phyloP scores from a whole-genome alignment of 2,329 filamentous ascomycete species.

The Aspergillus flavus region DNA sequence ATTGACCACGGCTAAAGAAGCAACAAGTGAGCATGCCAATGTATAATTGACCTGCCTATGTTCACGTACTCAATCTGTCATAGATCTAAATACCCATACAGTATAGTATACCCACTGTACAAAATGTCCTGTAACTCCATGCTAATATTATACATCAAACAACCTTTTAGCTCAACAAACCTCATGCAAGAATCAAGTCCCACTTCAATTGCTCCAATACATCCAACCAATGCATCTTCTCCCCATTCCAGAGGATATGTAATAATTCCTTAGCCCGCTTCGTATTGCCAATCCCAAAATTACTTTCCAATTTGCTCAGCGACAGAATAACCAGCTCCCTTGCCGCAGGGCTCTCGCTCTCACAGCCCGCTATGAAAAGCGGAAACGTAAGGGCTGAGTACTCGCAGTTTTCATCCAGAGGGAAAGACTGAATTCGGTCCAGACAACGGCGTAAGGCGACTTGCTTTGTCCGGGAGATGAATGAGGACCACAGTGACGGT shows the following conservation, averaged over 20 bases:
- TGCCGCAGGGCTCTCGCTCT: slow-evolving; percentile 26
- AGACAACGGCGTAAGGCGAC: slow-evolving; percentile 33
- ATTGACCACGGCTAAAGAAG: neutral
- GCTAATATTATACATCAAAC: neutral
- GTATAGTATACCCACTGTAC: neutral
- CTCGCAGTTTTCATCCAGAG: slow-evolving; percentile 38
- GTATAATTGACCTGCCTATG: neutral
- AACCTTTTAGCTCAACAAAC: neutral
- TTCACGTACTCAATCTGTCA: neutral
- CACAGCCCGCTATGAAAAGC: slow-evolving; percentile 40
- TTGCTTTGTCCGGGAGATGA: slow-evolving; percentile 32
- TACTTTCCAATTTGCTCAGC: slow-evolving; percentile 32
- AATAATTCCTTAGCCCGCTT: slow-evolving; percentile 36
- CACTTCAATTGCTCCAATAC: slow-evolving; percentile 34
- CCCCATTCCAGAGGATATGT: slow-evolving; percentile 29
- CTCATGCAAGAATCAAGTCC: slow-evolving; percentile 37
- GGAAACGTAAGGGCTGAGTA: slow-evolving; percentile 43
- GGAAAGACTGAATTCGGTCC: slow-evolving; percentile 25
- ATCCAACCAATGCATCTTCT: slow-evolving; percentile 34
- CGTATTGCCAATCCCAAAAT: slow-evolving; percentile 42
- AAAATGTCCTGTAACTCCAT: neutral
- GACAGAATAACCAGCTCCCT: slow-evolving; percentile 29
- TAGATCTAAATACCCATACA: neutral
- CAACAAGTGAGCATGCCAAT: neutral
- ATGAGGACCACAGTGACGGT: slow-evolving; percentile 11